Evolutionary conservation across 1,284 basidiomycete genomes (phyloP).

Genomic region (Coriolopsis trogii): DNA sequence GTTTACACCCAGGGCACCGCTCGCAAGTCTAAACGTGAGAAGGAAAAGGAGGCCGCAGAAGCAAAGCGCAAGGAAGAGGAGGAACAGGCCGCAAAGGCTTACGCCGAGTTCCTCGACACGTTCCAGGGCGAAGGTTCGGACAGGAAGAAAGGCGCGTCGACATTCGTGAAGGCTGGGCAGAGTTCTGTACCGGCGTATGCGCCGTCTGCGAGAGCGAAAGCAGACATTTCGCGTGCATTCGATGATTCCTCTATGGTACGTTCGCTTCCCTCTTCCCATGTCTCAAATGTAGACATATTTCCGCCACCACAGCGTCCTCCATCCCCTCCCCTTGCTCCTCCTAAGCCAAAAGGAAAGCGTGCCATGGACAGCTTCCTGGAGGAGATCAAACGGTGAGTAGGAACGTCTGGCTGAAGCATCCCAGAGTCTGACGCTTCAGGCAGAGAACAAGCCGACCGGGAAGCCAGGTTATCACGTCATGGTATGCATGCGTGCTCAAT

Average conservation of each 20-base stretch:
- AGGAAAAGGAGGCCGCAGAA: slow-evolving; percentile 87
- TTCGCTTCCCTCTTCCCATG: not conserved
- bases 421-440: not conserved
- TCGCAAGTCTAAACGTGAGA: slow-evolving; percentile 79
- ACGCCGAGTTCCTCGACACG: slow-evolving; percentile 85
- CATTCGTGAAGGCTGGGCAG: slow-evolving; percentile 76
- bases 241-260: slow-evolving; percentile 37
- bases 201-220: slow-evolving; percentile 40
- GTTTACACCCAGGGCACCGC: slow-evolving; percentile 76
- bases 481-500: slow-evolving; percentile 46
- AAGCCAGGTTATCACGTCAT: slow-evolving; percentile 77
- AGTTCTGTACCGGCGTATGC: slow-evolving; percentile 54
- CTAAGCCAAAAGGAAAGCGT: slow-evolving; percentile 85
- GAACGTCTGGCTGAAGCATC: not conserved
- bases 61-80: slow-evolving; percentile 86
- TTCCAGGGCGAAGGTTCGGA: slow-evolving; percentile 76
- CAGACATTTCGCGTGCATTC: slow-evolving; percentile 31
- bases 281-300: not conserved
- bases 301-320: slow-evolving; percentile 42
- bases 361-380: slow-evolving; percentile 94
- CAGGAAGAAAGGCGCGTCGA: slow-evolving; percentile 55
- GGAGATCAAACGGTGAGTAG: slow-evolving; percentile 84
- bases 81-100: slow-evolving; percentile 75
- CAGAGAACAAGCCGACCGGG: slow-evolving; percentile 90
- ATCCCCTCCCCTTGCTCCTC: slow-evolving; percentile 51